These are phyloP conservation scores for Torulaspora indica DNA, from an alignment of 805 yeast genomes.

Conservation along the genomic window DNA sequence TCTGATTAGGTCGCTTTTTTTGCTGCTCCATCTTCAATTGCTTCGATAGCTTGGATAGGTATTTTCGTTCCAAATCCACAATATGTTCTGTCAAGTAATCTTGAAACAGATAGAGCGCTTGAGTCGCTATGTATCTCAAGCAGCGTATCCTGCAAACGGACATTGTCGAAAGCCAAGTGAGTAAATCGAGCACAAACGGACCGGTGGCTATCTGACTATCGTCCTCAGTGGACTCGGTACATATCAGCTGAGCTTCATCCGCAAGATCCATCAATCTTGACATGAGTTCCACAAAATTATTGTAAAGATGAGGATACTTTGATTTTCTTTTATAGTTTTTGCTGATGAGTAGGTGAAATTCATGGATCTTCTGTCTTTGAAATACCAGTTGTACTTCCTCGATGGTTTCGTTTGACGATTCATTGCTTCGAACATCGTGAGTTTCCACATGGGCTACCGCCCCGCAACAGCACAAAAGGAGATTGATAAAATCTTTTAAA, in stretches of 20 bases:
- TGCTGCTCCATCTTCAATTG: constrained; percentile 38
- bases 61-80: constrained; percentile 35
- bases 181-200: constrained; percentile 42
- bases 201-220: constrained; percentile 21
- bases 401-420: constrained; percentile 67
- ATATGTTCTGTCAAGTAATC: constrained; percentile 53
- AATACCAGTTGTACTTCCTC: constrained; percentile 65
- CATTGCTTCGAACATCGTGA: constrained; percentile 69
- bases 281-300: constrained; percentile 54
- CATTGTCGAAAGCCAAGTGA: constrained; percentile 73
- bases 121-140: constrained; percentile 62
- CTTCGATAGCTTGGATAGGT: constrained; percentile 38
- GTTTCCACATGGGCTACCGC: constrained; percentile 60
- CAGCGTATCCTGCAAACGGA: constrained; percentile 67
- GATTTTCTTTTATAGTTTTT: constrained; percentile 42
- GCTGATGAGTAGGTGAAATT: constrained; percentile 60
- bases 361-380: constrained; percentile 56
- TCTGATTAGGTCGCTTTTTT: constrained; percentile 37
- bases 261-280: constrained; percentile 46
- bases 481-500: constrained; percentile 59
- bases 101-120: constrained; percentile 55
- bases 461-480: constrained; percentile 67
- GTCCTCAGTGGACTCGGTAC: constrained; percentile 35
- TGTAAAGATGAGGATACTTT: constrained; percentile 44
- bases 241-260: constrained; percentile 60